Percentiles rank a stretch among this genome's conserved stretches.
These are phyloP conservation scores for Talaromyces rugulosus DNA, from an alignment of 2,329 filamentous ascomycete species.

Conservation along the genomic window DNA sequence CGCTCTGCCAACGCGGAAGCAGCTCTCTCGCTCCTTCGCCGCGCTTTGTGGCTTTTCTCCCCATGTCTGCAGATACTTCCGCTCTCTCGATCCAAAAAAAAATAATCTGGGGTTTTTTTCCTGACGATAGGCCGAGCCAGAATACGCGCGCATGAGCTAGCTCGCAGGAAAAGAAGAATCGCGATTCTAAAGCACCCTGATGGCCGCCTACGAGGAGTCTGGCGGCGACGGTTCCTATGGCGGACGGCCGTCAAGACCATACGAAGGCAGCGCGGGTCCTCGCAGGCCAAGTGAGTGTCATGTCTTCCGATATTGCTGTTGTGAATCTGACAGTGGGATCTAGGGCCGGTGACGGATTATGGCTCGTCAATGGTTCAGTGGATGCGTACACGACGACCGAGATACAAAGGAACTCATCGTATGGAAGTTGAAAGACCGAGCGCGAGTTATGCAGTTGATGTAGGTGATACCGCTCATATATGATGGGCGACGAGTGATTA, in stretches of 20 bases:
- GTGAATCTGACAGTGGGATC: constrained; percentile 8
- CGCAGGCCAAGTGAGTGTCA: constrained; percentile 36
- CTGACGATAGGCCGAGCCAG: neutral
- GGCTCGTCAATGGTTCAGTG: constrained; percentile 85
- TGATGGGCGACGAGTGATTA: neutral
- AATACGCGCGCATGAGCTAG: neutral
- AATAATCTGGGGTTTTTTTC: neutral
- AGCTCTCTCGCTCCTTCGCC: constrained; percentile 7
- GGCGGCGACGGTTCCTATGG: constrained; percentile 29
- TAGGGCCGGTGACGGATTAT: constrained; percentile 90
- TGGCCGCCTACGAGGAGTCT: constrained; percentile 39
- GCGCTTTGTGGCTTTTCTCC: neutral
- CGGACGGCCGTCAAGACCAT: constrained; percentile 28
- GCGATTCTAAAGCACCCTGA: neutral
- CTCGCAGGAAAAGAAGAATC: neutral
- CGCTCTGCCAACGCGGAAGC: constrained; percentile 5
- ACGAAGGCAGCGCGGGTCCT: constrained; percentile 30
- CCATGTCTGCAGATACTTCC: neutral
- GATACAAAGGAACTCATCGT: constrained; percentile 65
- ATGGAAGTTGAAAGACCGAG: constrained; percentile 82
- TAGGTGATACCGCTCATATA: constrained; percentile 42
- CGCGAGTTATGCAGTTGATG: constrained; percentile 84
- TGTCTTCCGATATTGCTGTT: neutral
- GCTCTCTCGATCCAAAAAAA: neutral
- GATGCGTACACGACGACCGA: constrained; percentile 76